Percentiles rank a stretch among this genome's conserved stretches.
These are phyloP conservation scores for Vitis labrusca DNA, from an alignment of 164 flowering plant species.

Conservation along the genomic window DNA sequence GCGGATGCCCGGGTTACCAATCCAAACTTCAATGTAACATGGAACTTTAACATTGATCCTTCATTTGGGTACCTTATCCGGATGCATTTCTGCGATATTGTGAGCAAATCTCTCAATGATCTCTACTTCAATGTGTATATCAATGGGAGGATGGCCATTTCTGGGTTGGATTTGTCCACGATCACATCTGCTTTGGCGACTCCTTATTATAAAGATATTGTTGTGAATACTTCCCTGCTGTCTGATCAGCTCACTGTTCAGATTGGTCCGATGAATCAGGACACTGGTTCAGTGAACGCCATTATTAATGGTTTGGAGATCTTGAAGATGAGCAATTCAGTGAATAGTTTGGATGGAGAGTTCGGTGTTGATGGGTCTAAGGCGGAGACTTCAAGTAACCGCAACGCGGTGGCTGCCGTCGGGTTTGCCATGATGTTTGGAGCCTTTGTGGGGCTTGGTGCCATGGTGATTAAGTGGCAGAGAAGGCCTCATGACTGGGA, in stretches of 20 bases:
- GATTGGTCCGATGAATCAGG: conserved; percentile 51
- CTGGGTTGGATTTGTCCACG: conserved; percentile 58
- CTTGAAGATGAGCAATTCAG: conserved; percentile 68
- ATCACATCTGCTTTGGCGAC: conserved; percentile 34
- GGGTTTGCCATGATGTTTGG: conserved; percentile 88
- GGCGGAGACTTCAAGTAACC: conserved; percentile 1
- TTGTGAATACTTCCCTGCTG: conserved; percentile 45
- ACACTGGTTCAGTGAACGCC: conserved; percentile 50
- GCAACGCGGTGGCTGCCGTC: conserved; percentile 56
- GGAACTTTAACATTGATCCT: conserved; percentile 47
- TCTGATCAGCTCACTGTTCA: conserved; percentile 38
- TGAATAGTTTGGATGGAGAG: conserved; percentile 71
- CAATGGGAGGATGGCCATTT: conserved; percentile 51
- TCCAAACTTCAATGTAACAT: conserved; percentile 70
- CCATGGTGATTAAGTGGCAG: conserved; percentile 77
- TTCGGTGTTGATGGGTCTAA: conserved; percentile 54
- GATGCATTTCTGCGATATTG: conserved; percentile 77
- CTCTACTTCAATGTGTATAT: conserved; percentile 82
- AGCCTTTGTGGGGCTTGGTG: conserved; percentile 77
- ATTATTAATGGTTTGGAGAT: conserved; percentile 75
- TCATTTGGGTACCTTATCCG: conserved; percentile 52
- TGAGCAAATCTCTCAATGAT: conserved; percentile 60
- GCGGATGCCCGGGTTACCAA: conserved; percentile 33
- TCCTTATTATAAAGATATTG: conserved; percentile 67
- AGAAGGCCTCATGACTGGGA: conserved; percentile 84